Base-by-base conservation (phyloP, 2,329 filamentous ascomycete genomes). In the Botryotinia globosa region DNA sequence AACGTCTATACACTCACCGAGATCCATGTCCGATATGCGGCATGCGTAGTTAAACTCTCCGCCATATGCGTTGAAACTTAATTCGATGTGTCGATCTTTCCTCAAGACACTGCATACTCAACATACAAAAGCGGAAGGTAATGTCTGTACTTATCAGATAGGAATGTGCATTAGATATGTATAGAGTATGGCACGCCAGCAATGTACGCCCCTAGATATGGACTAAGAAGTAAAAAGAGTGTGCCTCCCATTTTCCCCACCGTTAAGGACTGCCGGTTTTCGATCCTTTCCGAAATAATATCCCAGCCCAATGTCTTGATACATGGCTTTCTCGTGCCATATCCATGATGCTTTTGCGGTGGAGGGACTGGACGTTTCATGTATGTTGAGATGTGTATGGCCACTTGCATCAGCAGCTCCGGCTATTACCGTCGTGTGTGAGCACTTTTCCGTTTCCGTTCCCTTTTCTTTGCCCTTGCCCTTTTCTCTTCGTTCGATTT, bases 281-380 rank as follows among this genome's bases (percentile, higher is more conserved):
- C 63, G 42, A 9, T 72, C 54, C 9, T 68, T 61, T 54, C 78
- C 77, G 64, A 80, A 79, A 72, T 79, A 75, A 59, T 75, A 78
- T 3, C 78, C 79, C 37, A 75, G 63, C 20, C 71, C 71, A 48
- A 78, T 79, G 42, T 76, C 76, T 59, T 58, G 72, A 71, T 79
- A 79, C 79, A 80, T 80, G 16, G 79, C 76, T 14, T 54, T 73
- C 61, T 79, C 79, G 34, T 61, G 74, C 73, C 76, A 76, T 7
- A 73, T 74, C 78, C 77, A 79, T 4, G 29, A 65, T 71, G 37
- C 29, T 18, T 37, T 44, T 56, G 51, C 51, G 32, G 56, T 6
- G 20, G 42, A 54, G 6, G 34, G 2, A 20, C 48, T 37, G 5
- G 25, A 4, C 14, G 25, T 48, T 69, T n/a, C 44, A 39, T 59